These are phyloP conservation scores for Knoxia roxburghii DNA, from an alignment of 257 asterid species.

Conservation along the genomic window DNA sequence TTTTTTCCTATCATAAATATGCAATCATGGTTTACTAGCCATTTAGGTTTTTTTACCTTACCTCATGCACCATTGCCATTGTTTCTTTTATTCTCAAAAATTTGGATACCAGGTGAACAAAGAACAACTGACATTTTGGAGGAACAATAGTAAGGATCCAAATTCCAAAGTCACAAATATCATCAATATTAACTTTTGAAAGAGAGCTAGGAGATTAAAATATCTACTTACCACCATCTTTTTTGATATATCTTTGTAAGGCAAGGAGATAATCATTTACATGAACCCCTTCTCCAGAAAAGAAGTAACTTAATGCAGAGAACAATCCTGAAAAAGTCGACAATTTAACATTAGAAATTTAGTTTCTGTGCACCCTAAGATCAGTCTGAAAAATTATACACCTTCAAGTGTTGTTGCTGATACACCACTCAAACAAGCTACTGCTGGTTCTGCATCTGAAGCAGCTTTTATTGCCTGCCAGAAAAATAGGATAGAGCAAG, in stretches of 20 bases:
- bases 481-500: conserved; percentile 19
- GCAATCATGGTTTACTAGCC: not conserved
- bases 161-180: not conserved
- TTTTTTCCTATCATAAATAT: not conserved
- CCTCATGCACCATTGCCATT: not conserved
- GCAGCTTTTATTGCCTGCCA: conserved; percentile 75
- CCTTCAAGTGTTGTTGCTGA: conserved; percentile 72
- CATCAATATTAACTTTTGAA: no score
- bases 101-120: no score
- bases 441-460: conserved; percentile 63
- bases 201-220: no score
- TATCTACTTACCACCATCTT: conserved; percentile 52
- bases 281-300: conserved; percentile 67
- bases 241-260: conserved; percentile 52
- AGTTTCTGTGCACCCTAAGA: conserved; percentile 9
- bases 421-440: conserved; percentile 68
- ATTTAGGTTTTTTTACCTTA: not conserved
- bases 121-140: no score
- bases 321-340: conserved; percentile 56
- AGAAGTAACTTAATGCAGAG: conserved; percentile 77
- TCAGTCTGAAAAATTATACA: conserved; percentile 18
- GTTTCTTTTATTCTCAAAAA: not conserved
- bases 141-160: not conserved
- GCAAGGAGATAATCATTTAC: conserved; percentile 64
- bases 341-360: conserved; percentile 17